phyloP scores from a whole-genome alignment of 768 basidiomycete species.

The Rhizopogon vulgaris region DNA sequence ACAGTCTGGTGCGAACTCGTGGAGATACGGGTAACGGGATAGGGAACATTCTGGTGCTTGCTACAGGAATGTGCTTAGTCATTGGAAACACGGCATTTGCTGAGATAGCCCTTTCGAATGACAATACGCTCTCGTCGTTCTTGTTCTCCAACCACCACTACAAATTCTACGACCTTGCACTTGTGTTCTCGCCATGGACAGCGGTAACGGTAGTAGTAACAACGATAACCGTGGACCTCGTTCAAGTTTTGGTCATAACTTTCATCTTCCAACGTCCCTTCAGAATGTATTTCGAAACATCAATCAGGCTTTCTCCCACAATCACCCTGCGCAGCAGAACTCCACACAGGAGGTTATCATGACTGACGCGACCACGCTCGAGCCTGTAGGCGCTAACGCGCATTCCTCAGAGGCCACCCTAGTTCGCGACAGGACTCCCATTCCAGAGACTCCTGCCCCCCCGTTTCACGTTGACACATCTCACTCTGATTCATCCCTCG shows the following conservation, averaged over 20 bases:
- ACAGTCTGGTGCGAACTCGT: neutral
- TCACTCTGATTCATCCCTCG: conserved; percentile 1
- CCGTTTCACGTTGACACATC: neutral
- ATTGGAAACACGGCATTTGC: conserved; percentile 4
- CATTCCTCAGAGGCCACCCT: neutral
- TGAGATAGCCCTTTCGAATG: conserved; percentile 1
- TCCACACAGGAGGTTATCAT: neutral
- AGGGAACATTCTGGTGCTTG: conserved; percentile 28
- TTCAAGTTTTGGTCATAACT: conserved; percentile 9
- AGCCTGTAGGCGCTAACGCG: conserved; percentile 1
- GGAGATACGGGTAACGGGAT: neutral
- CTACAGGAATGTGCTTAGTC: conserved; percentile 15
- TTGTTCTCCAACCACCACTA: conserved; percentile 17
- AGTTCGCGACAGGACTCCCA: neutral
- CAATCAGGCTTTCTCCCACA: conserved; percentile 23
- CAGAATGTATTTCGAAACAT: conserved; percentile 26
- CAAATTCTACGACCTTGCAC: neutral
- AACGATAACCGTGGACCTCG: conserved; percentile 3
- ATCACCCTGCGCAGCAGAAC: conserved; percentile 1
- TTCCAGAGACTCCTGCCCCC: conserved; percentile 4
- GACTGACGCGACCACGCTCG: conserved; percentile 1
- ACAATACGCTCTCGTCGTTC: conserved; percentile 2
- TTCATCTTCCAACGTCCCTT: conserved; percentile 21
- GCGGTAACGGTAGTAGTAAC: conserved; percentile 9
- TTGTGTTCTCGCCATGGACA: neutral